Evolutionary conservation across 2,329 filamentous ascomycete genomes (phyloP), one percentile per base, ranked within the genome.

Genomic region (Phialophora macrospora): DNA sequence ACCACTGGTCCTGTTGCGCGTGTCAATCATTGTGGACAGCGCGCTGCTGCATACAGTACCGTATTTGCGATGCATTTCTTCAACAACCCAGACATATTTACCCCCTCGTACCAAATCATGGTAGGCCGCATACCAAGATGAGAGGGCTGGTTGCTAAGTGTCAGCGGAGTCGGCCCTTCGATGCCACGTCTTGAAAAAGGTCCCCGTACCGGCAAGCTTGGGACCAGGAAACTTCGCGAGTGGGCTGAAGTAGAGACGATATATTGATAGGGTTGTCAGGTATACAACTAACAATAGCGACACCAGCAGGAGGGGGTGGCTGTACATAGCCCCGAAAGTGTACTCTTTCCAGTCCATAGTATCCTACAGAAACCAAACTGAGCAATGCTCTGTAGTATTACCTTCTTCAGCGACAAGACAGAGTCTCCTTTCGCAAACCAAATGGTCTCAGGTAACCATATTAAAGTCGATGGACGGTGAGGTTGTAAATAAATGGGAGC

Each of bases 211-310:
- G 14, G 51, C 51, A 30, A 54, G 51, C 14, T 30, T 30, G 12
- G 51, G 51, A 32, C 51, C 51, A 1, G 51, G 51, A 32, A 54
- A 54, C 17, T 54, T 32, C 6, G 51, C 26, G 4, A 54, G 26
- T n/a, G 51, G 51, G 28, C 51, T 54, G 51, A 54, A 32, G 26
- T 54, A 54, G 14, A 54, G 51, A 32, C 51, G 51, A 17, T 54
- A 54, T 14, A 54, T 8, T 5, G 28, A 26, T 14, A 54, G 26
- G 4, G 26, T 32, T 32, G n/a, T 20, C 14, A 54, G 24, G 26
- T 54, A 54, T 7, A 7, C n/a, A 8, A 26, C 7, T 8, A n/a
- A 2, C 3, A 54, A 54, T 32, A 54, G 9, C 11, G 28, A 12
- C 3, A n/a, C 17, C 9, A 54, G 24, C 51, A 32, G 14, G 14